Evolutionary conservation across 768 basidiomycete genomes (phyloP).

Genomic region (Kwoniella bestiolae): DNA sequence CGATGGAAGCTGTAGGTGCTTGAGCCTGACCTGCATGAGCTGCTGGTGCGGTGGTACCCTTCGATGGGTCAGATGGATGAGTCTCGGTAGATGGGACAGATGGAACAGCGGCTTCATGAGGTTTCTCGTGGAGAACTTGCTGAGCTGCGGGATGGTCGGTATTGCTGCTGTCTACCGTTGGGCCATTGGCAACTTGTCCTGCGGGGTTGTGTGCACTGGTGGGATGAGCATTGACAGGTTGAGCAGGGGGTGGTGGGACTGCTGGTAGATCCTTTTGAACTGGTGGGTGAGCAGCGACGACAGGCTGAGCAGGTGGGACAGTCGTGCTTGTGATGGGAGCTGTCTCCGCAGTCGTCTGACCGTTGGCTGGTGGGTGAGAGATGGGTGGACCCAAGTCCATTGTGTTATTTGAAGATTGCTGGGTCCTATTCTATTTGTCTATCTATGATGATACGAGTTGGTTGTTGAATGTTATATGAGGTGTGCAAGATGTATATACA

Average conservation of each 20-base stretch:
- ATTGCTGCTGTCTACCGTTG: constrained; percentile 11
- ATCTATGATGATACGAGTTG: too few species aligned
- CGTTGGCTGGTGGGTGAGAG: neutral
- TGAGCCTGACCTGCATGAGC: constrained; percentile 27
- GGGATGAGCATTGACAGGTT: neutral
- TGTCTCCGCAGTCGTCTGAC: neutral
- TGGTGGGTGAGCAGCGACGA: neutral
- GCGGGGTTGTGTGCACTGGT: neutral
- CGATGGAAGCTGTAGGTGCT: constrained; percentile 43
- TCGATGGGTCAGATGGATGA: constrained; percentile 4
- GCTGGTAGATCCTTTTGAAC: neutral
- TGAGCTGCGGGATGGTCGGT: constrained; percentile 16
- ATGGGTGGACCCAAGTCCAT: constrained; percentile 10
- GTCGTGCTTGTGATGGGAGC: neutral
- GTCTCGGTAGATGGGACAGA: constrained; percentile 17
- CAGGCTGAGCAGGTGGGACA: neutral
- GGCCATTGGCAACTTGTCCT: neutral
- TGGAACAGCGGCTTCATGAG: constrained; percentile 20
- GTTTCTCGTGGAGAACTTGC: constrained; percentile 10
- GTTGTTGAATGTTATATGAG: neutral
- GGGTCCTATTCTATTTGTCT: neutral
- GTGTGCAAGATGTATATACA: neutral
- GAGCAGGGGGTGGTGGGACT: neutral
- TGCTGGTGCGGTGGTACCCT: constrained; percentile 14
- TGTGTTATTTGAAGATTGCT: neutral